Conservation (phyloP, 768 basidiomycete species). For the Leccinellum rugosiceps region DNA sequence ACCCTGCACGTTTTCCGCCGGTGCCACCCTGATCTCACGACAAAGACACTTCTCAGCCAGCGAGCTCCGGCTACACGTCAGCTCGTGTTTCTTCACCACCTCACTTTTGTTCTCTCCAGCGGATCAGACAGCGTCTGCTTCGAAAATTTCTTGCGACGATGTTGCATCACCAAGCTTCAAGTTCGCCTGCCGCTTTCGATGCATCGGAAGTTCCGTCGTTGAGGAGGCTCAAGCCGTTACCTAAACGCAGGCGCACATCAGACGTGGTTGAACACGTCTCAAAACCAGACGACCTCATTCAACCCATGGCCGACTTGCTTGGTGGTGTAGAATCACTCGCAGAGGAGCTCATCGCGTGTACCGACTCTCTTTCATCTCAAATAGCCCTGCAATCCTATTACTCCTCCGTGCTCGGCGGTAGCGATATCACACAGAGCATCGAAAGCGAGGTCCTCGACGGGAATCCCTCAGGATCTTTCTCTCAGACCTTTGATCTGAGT, state of each 20-base stretch:
- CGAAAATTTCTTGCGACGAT: conserved; percentile 16
- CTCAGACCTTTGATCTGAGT: conserved; percentile 28
- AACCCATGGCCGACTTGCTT: conserved; percentile 33
- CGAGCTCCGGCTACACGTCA: conserved; percentile 26
- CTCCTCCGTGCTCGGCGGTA: conserved; percentile 50
- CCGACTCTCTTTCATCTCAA: conserved; percentile 54
- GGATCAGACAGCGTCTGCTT: conserved; percentile 15
- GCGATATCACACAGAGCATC: conserved; percentile 35
- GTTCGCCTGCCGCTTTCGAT: conserved; percentile 56
- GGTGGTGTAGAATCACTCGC: conserved; percentile 45
- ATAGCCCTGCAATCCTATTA: conserved; percentile 65
- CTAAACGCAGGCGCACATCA: conserved; percentile 67
- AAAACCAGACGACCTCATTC: conserved; percentile 27
- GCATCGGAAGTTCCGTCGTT: conserved; percentile 58
- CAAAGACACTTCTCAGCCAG: neutral
- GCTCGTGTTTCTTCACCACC: conserved; percentile 23
- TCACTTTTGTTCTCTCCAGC: conserved; percentile 10
- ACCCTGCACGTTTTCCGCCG: neutral
- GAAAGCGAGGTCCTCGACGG: conserved; percentile 15
- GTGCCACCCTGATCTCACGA: conserved; percentile 22
- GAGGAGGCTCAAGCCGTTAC: conserved; percentile 72
- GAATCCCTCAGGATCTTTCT: conserved; percentile 19
- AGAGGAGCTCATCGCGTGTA: conserved; percentile 57
- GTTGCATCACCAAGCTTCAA: conserved; percentile 50
- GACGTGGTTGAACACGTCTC: conserved; percentile 26